These are phyloP conservation scores for Penicillium vulpinum DNA, from an alignment of 2,329 filamentous ascomycete species.

Conservation along the genomic window DNA sequence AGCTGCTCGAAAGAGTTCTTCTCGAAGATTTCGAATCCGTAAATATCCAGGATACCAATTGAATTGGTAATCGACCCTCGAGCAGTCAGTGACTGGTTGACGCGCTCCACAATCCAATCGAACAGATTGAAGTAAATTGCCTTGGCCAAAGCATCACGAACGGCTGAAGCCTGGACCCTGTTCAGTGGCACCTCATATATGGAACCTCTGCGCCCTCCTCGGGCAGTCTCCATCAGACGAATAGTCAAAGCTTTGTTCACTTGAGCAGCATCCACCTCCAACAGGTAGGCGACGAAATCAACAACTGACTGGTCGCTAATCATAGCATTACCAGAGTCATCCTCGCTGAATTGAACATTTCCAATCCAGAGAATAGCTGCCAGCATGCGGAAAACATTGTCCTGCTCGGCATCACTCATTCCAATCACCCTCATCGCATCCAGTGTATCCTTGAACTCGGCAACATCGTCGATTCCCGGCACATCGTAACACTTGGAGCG, in stretches of 20 bases:
- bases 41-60: constrained; percentile 97
- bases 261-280: constrained; percentile 79
- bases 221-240: constrained; percentile 73
- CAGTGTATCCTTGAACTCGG: constrained; percentile 85
- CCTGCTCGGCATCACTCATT: constrained; percentile 81
- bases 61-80: constrained; percentile 74
- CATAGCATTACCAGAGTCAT: constrained; percentile 82
- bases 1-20: constrained; percentile 99
- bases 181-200: constrained; percentile 79
- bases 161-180: constrained; percentile 78
- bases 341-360: constrained; percentile 87
- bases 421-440: constrained; percentile 96
- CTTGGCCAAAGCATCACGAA: constrained; percentile 87
- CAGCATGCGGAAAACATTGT: constrained; percentile 95
- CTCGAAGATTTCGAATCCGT: constrained; percentile 98
- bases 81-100: constrained; percentile 84
- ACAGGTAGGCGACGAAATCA: constrained; percentile 88
- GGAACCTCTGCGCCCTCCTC: constrained; percentile 65
- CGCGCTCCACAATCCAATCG: constrained; percentile 93
- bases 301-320: constrained; percentile 88
- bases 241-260: constrained; percentile 87
- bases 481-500: constrained; percentile 94
- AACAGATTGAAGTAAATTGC: constrained; percentile 98
- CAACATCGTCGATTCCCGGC: constrained; percentile 85
- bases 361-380: constrained; percentile 90